phyloP scores from a whole-genome alignment of 1,139 yeast genomes.

The Zygotorulaspora mrakii region DNA sequence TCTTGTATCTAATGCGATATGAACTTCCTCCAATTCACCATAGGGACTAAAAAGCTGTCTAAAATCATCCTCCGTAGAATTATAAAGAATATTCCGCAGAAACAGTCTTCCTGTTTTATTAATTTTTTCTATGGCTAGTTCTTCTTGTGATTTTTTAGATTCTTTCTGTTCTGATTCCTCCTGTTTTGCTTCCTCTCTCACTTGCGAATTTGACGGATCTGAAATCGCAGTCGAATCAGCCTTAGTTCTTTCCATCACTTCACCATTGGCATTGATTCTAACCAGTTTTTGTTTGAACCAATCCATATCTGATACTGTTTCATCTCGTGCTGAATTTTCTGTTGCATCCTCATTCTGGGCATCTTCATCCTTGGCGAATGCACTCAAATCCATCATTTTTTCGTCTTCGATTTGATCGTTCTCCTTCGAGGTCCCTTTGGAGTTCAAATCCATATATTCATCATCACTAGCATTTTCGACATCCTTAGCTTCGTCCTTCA shows the following conservation, averaged over 20 bases:
- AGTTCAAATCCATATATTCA: conserved; percentile 56
- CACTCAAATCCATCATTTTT: conserved; percentile 36
- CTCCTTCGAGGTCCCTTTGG: conserved; percentile 31
- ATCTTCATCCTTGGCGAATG: conserved; percentile 11
- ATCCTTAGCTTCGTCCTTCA: conserved; percentile 36
- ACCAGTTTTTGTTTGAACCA: conserved; percentile 81
- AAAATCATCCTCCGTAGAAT: conserved; percentile 79
- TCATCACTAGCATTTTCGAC: conserved; percentile 58
- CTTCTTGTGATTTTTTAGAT: conserved; percentile 41
- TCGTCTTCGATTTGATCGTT: conserved; percentile 32
- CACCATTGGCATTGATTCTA: conserved; percentile 58
- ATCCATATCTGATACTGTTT: conserved; percentile 70
- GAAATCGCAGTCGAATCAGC: conserved; percentile 19
- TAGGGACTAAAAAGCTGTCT: conserved; percentile 42
- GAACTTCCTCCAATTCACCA: conserved; percentile 74
- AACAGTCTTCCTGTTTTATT: conserved; percentile 76
- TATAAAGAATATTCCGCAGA: conserved; percentile 77
- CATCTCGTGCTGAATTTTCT: conserved; percentile 45
- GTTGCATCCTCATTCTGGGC: conserved; percentile 27
- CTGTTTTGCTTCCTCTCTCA: conserved; percentile 10
- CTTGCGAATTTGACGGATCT: too few relatives aligned
- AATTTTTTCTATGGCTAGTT: conserved; percentile 50
- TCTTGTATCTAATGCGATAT: conserved; percentile 84
- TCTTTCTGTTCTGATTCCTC: conserved; percentile 23
- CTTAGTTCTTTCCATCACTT: conserved; percentile 17